Percentiles rank a stretch among this genome's conserved stretches.
Conservation (phyloP, 768 basidiomycete genomes). For the Suillus clintonianus region DNA sequence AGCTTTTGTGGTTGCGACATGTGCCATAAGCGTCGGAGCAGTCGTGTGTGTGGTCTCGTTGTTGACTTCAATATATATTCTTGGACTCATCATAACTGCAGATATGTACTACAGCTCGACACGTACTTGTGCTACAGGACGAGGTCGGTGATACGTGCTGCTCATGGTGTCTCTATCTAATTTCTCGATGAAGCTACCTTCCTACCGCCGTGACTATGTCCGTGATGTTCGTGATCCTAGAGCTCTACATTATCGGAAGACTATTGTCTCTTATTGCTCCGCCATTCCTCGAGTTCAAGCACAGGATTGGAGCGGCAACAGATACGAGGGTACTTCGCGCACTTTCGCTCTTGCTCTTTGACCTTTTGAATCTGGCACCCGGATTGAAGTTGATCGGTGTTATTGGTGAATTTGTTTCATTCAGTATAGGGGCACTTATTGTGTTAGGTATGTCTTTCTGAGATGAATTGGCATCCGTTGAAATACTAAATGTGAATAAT, state of each 20-base stretch:
- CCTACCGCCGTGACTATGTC: conserved; percentile 40
- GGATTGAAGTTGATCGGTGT: conserved; percentile 34
- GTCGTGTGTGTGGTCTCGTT: conserved; percentile 28
- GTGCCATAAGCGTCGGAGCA: conserved; percentile 39
- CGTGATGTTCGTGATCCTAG: conserved; percentile 36
- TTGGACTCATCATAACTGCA: conserved; percentile 6
- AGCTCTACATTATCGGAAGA: conserved; percentile 40
- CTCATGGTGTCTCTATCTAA: neutral
- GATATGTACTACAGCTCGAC: conserved; percentile 19
- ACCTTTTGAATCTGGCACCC: conserved; percentile 43
- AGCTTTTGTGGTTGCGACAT: conserved; percentile 44
- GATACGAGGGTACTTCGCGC: conserved; percentile 36
- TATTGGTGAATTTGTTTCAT: conserved; percentile 43
- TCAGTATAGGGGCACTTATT: conserved; percentile 40
- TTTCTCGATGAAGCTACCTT: conserved; percentile 34
- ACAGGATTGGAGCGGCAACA: conserved; percentile 19
- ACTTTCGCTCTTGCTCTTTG: conserved; percentile 44
- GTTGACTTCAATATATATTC: neutral
- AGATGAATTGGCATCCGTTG: neutral
- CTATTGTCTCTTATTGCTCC: conserved; percentile 29
- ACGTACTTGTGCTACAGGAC: conserved; percentile 33
- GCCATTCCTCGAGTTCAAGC: conserved; percentile 16
- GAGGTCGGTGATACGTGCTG: neutral
- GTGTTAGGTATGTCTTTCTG: conserved; percentile 39
- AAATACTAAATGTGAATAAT: neutral